These are phyloP conservation scores for Eucalyptus grandis DNA, from an alignment of 345 rosid species.

Conservation along the genomic window DNA sequence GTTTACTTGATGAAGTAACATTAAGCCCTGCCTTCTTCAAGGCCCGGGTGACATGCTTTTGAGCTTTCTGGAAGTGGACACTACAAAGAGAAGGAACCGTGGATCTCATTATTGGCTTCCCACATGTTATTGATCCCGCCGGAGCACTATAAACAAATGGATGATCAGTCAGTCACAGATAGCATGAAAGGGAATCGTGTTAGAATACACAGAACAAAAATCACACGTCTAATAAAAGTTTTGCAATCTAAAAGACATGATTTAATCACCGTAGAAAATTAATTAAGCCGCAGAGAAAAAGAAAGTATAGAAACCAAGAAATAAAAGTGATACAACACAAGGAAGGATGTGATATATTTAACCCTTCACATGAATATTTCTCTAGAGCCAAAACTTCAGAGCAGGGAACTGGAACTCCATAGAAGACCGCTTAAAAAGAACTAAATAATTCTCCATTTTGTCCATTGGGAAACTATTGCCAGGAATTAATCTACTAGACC, in stretches of 20 bases:
- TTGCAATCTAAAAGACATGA: not conserved
- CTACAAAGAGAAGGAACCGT: slow-evolving; percentile 38
- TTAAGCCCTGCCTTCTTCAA: slow-evolving; percentile 56
- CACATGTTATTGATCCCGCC: slow-evolving; percentile 46
- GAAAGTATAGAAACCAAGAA: not conserved
- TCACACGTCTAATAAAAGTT: not conserved
- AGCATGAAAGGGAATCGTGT: not conserved
- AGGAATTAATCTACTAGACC: not conserved
- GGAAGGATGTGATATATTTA: not conserved
- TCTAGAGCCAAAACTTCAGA: not conserved
- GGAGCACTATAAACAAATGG: slow-evolving; percentile 24
- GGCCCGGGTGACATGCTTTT: slow-evolving; percentile 43
- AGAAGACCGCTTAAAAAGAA: not conserved
- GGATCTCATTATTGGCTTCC: slow-evolving; percentile 50
- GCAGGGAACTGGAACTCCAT: not conserved
- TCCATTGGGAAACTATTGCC: not conserved
- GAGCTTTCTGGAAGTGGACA: slow-evolving; percentile 45
- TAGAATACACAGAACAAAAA: not conserved
- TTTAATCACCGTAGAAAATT: not conserved
- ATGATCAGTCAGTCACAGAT: not conserved
- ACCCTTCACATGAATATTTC: not conserved
- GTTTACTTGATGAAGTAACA: slow-evolving; percentile 39
- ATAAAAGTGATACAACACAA: not conserved
- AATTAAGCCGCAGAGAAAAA: not conserved
- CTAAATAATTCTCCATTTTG: not conserved